Percentiles rank a stretch among this genome's conserved stretches.
These are phyloP conservation scores for Vachellia collinsii DNA, from an alignment of 306 rosid genomes.

Conservation along the genomic window DNA sequence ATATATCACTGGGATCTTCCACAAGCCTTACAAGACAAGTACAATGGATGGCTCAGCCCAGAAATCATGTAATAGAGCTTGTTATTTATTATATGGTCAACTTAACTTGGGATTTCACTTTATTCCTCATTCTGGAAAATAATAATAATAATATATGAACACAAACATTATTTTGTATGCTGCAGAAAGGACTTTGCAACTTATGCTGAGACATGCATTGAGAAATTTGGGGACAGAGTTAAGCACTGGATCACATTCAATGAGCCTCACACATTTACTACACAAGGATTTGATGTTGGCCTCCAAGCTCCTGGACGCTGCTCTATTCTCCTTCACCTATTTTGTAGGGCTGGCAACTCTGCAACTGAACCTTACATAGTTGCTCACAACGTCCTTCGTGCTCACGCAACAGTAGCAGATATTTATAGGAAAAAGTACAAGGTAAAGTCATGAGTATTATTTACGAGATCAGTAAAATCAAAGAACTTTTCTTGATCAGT, in stretches of 20 bases:
- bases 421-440: constrained; percentile 71
- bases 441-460: constrained; percentile 45
- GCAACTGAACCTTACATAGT: constrained; percentile 86
- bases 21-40: constrained; percentile 83
- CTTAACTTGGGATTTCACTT: constrained; percentile 11
- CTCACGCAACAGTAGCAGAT: constrained; percentile 68
- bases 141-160: not conserved
- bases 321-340: constrained; percentile 61
- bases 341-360: constrained; percentile 82
- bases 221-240: constrained; percentile 92
- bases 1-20: constrained; percentile 98
- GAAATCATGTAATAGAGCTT: constrained; percentile 65
- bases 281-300: constrained; percentile 88
- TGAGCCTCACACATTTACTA: constrained; percentile 82
- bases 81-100: constrained; percentile 2
- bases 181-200: constrained; percentile 74
- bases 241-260: constrained; percentile 96
- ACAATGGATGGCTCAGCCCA: constrained; percentile 81
- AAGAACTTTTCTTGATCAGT: not conserved
- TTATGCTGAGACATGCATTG: constrained; percentile 83
- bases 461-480: not conserved
- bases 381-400: constrained; percentile 74
- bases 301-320: constrained; percentile 92
- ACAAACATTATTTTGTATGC: constrained; percentile 5
- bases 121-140: constrained; percentile 10